These are phyloP conservation scores for Didymella keratinophila DNA, from an alignment of 2,329 filamentous ascomycete genomes.

Conservation along the genomic window DNA sequence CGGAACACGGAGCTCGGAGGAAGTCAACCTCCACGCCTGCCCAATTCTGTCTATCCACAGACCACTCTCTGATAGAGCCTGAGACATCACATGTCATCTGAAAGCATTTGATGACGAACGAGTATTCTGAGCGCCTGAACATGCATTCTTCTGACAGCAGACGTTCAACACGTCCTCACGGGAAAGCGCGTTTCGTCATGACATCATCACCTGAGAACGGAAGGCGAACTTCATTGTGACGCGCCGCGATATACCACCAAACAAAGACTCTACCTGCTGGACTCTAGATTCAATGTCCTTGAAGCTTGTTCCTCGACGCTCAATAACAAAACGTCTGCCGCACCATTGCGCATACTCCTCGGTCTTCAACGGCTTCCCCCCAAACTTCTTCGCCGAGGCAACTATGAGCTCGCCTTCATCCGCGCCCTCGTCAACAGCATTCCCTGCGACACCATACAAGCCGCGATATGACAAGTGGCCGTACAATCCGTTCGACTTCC, in stretches of 20 bases:
- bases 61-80: neutral
- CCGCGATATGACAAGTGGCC: slow-evolving; percentile 35
- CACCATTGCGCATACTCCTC: slow-evolving; percentile 8
- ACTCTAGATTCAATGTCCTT: slow-evolving; percentile 1
- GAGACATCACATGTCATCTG: neutral
- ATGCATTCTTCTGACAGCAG: neutral
- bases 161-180: slow-evolving; percentile 20
- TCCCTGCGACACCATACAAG: slow-evolving; percentile 25
- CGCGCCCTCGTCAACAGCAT: neutral
- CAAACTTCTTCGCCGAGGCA: slow-evolving; percentile 16
- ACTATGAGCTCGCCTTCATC: slow-evolving; percentile 7
- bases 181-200: slow-evolving; percentile 29
- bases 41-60: too few relatives aligned
- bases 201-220: slow-evolving; percentile 27
- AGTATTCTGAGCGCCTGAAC: neutral
- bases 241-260: neutral
- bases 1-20: neutral
- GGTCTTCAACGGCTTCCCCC: slow-evolving; percentile 10
- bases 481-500: slow-evolving; percentile 46
- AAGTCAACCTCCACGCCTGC: neutral
- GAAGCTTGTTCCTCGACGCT: neutral
- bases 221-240: slow-evolving; percentile 3
- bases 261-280: neutral
- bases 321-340: neutral
- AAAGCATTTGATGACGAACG: neutral